Evolutionary conservation across 768 basidiomycete species (phyloP).

Genomic region (Clitopilus hobsonii): DNA sequence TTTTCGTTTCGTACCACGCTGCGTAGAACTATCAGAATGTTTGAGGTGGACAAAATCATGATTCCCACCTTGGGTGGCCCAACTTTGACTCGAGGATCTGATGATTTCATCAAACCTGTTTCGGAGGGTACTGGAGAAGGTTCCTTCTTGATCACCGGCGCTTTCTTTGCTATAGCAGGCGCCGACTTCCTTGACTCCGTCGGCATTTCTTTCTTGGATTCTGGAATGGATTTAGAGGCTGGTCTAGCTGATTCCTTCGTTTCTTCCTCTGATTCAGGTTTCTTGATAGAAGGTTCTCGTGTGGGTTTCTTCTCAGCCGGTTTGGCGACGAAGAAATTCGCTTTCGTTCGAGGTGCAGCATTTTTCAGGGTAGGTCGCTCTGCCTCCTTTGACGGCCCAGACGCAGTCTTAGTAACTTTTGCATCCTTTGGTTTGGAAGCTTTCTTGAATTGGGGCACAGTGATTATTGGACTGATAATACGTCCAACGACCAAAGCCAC

Average conservation of each 20-base stretch:
- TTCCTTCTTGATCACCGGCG: background rate
- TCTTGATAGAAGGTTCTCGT: slow-evolving; percentile 5
- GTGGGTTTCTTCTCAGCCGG: slow-evolving; percentile 10
- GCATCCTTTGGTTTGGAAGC: slow-evolving; percentile 12
- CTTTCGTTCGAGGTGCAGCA: slow-evolving; percentile 15
- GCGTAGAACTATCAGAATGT: background rate
- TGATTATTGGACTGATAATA: slow-evolving; percentile 27
- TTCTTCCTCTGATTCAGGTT: slow-evolving; percentile 5
- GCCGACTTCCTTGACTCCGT: slow-evolving; percentile 9
- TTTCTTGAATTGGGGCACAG: slow-evolving; percentile 1
- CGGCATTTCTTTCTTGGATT: slow-evolving; percentile 19
- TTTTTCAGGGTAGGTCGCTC: background rate
- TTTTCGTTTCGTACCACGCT: slow-evolving; percentile 44
- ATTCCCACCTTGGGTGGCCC: too few species aligned
- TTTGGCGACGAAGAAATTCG: slow-evolving; percentile 3
- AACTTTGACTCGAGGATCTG: too few species aligned
- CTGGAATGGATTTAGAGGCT: slow-evolving; percentile 14
- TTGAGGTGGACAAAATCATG: background rate
- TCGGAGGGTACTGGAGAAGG: background rate
- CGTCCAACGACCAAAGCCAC: slow-evolving; percentile 41
- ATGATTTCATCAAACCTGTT: too few species aligned
- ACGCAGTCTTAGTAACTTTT: slow-evolving; percentile 30
- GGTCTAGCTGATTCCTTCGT: slow-evolving; percentile 12
- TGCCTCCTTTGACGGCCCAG: slow-evolving; percentile 32
- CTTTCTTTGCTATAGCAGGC: background rate